Evolutionary conservation across 139 green algal genomes (phyloP), one percentile per base, ranked within the genome.

Genomic region (Chlorella sp.): DNA sequence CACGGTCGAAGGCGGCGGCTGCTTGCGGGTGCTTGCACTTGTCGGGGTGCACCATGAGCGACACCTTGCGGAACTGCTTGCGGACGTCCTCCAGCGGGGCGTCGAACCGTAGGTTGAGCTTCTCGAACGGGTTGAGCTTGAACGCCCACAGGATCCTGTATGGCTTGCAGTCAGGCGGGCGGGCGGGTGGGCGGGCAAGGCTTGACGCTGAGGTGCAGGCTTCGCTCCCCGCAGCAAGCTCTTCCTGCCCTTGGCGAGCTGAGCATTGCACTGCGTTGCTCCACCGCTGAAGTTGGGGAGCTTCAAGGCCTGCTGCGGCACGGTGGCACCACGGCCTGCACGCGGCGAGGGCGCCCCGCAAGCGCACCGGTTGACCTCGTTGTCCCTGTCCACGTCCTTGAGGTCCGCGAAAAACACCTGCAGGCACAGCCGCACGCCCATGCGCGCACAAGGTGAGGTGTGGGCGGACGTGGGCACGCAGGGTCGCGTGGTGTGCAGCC

Each of bases 41-140:
- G 85, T 97, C 92, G 0, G 92, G 92, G 71, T 97, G 92, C 35
- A 96, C 89, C 60, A 96, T 79, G 34, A 97, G 80, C 6, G 88
- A 94, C 5, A 94, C 71, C 74, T 97, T 96, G 67, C 94, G 81
- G 86, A 96, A 98, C 75, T 94, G 84, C 30, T 80, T 80, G 35
- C 86, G 88, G 0, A 97, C 75, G n/a, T 98, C 93, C 62, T 96
- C 89, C 0, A 67, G 23, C 17, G 79, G 87, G 3, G 88, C 85
- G 32, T 95, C 89, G 64, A 96, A 96, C 1, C 76, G 72, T 69
- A 98, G 73, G 67, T 90, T 90, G 6, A 98, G 79, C 69, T 96
- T 88, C 78, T 98, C 94, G 80, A 89, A 98, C 0, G 94, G 94
- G 69, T 98, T 98, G 5, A 98, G 85, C 79, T 98, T 97, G 85